Percentiles rank a stretch among this genome's conserved stretches.
These are phyloP conservation scores for Penicillium argentinense DNA, from an alignment of 495 filamentous ascomycete species.

Conservation along the genomic window DNA sequence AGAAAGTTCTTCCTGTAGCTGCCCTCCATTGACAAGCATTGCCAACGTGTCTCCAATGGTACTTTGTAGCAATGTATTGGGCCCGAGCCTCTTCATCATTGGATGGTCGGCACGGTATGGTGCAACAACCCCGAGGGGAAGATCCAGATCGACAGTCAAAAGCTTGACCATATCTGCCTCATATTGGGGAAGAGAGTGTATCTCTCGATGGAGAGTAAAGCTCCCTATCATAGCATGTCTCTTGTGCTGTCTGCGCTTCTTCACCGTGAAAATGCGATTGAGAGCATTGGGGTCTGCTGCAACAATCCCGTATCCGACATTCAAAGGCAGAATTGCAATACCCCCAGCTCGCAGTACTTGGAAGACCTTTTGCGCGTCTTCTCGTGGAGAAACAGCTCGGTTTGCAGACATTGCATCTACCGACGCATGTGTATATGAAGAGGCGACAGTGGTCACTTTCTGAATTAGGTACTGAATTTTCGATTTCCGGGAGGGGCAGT, in stretches of 20 bases:
- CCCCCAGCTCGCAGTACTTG: constrained; percentile 20
- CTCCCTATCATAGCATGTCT: constrained; percentile 27
- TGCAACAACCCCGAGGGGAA: constrained; percentile 26
- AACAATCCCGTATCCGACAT: constrained; percentile 26
- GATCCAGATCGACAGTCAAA: constrained; percentile 17
- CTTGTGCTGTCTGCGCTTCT: constrained; percentile 22
- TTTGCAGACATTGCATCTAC: not conserved
- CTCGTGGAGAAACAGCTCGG: not conserved
- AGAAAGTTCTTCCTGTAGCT: constrained; percentile 24
- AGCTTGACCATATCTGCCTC: constrained; percentile 17
- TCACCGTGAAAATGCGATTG: constrained; percentile 16
- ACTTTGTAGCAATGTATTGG: constrained; percentile 7
- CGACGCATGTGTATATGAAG: too few relatives aligned
- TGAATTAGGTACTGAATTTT: too few relatives aligned
- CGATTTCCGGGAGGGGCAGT: too few relatives aligned
- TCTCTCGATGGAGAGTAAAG: constrained; percentile 17
- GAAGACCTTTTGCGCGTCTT: constrained; percentile 24
- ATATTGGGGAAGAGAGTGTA: constrained; percentile 13
- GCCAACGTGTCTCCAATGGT: constrained; percentile 19
- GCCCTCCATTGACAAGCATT: constrained; percentile 30
- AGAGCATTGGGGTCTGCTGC: constrained; percentile 15
- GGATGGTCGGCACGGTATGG: constrained; percentile 21
- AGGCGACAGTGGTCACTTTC: too few relatives aligned
- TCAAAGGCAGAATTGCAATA: constrained; percentile 25
- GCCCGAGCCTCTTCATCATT: constrained; percentile 7